A percentile compares a stretch with the other conserved stretches of the same genome.
These are phyloP conservation scores for Diaporthe ilicicola DNA, from an alignment of 2,329 filamentous ascomycete genomes.

Conservation along the genomic window DNA sequence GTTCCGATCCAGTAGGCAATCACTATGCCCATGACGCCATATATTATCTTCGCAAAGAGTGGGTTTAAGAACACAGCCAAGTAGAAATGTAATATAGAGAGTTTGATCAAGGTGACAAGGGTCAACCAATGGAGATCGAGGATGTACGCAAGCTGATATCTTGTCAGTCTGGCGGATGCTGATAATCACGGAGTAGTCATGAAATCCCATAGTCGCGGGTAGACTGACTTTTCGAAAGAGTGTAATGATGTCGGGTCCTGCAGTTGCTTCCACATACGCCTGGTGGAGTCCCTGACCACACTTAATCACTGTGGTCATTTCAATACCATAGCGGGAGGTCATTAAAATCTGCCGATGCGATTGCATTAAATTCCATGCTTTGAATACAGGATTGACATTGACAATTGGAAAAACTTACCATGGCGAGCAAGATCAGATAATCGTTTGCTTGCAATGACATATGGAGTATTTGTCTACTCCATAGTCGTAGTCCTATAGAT, in stretches of 20 bases:
- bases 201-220: background rate
- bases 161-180: background rate
- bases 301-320: constrained; percentile 9
- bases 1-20: background rate
- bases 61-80: background rate
- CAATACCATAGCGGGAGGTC: constrained; percentile 1
- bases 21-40: background rate
- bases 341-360: background rate
- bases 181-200: background rate
- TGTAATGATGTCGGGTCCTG: background rate
- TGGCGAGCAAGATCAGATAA: background rate
- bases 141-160: background rate
- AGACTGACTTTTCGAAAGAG: background rate
- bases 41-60: background rate
- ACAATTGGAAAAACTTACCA: background rate
- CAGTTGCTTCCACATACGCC: background rate
- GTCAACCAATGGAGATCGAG: constrained; percentile 18
- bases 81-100: constrained; percentile 8
- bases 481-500: background rate
- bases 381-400: background rate
- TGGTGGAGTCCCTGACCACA: constrained; percentile 8
- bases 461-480: background rate
- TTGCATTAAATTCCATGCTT: background rate
- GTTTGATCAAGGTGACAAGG: background rate
- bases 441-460: background rate